Conservation (phyloP, 805 yeast species). For the Metschnikowia gelsemii region DNA sequence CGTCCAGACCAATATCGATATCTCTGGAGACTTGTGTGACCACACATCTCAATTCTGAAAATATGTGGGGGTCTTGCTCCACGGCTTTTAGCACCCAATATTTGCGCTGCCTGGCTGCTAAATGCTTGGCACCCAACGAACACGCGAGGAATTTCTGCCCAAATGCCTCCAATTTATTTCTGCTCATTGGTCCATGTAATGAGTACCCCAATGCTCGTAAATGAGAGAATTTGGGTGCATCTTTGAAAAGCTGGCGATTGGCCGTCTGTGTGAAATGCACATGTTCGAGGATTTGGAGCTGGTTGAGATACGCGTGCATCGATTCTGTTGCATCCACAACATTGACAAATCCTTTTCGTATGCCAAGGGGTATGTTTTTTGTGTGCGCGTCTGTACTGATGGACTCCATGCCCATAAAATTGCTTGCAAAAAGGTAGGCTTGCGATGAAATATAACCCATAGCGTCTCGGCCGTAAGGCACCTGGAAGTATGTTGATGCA, state of each 20-base stretch:
- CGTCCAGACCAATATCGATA: constrained; percentile 6
- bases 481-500: constrained; percentile 37
- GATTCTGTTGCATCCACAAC: constrained; percentile 25
- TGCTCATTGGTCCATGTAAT: constrained; percentile 31
- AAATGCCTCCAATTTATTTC: constrained; percentile 18
- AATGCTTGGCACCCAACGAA: constrained; percentile 13
- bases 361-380: constrained; percentile 28
- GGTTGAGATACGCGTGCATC: constrained; percentile 33
- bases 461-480: constrained; percentile 36
- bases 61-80: constrained; percentile 16
- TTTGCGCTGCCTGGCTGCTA: constrained; percentile 20
- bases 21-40: constrained; percentile 28
- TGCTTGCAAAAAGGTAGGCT: constrained; percentile 35
- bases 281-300: constrained; percentile 38
- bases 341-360: constrained; percentile 28
- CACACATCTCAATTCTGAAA: constrained; percentile 36
- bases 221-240: constrained; percentile 22
- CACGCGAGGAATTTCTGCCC: constrained; percentile 19
- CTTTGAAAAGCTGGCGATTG: constrained; percentile 10
- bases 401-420: constrained; percentile 25
- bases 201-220: constrained; percentile 37
- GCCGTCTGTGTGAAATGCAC: constrained; percentile 21
- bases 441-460: constrained; percentile 35
- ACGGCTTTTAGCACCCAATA: constrained; percentile 29
- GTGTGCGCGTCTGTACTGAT: constrained; percentile 18